Percentiles rank a stretch among this genome's conserved stretches.
These are phyloP conservation scores for Neurospora africana DNA, from an alignment of 495 filamentous ascomycete species.

Conservation along the genomic window DNA sequence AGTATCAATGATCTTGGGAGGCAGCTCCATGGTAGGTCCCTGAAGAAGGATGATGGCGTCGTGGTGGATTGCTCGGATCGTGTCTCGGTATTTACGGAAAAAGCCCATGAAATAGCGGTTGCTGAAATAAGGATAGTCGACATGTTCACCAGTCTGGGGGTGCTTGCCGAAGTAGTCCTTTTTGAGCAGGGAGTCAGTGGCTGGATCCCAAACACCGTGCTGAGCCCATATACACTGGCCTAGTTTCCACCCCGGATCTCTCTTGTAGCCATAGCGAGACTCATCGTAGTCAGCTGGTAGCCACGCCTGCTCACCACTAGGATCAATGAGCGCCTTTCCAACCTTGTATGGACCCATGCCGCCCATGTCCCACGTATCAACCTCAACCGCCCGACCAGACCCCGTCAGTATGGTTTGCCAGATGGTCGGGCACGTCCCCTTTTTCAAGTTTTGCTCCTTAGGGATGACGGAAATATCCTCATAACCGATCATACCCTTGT, in stretches of 20 bases:
- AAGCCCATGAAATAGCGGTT: constrained; percentile 82
- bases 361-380: constrained; percentile 88
- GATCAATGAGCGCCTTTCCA: constrained; percentile 73
- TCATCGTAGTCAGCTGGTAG: constrained; percentile 72
- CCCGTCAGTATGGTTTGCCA: constrained; percentile 91
- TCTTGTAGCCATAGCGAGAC: constrained; percentile 76
- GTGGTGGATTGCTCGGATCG: constrained; percentile 64
- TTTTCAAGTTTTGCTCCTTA: constrained; percentile 78
- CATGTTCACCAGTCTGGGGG: constrained; percentile 53
- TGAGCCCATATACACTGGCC: constrained; percentile 96
- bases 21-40: constrained; percentile 83
- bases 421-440: constrained; percentile 86
- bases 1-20: constrained; percentile 78
- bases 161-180: constrained; percentile 84
- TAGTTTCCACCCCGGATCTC: constrained; percentile 79
- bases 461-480: constrained; percentile 77
- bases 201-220: constrained; percentile 88
- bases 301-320: constrained; percentile 78
- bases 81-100: constrained; percentile 64
- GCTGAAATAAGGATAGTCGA: constrained; percentile 78
- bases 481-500: constrained; percentile 77
- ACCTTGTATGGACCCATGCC: constrained; percentile 84
- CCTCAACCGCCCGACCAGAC: constrained; percentile 79
- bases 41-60: constrained; percentile 84
- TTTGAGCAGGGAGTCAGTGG: constrained; percentile 60